Percentiles rank a stretch among this genome's conserved stretches.
These are phyloP conservation scores for Boletellus deceptivus DNA, from an alignment of 1,284 basidiomycete genomes.

Conservation along the genomic window DNA sequence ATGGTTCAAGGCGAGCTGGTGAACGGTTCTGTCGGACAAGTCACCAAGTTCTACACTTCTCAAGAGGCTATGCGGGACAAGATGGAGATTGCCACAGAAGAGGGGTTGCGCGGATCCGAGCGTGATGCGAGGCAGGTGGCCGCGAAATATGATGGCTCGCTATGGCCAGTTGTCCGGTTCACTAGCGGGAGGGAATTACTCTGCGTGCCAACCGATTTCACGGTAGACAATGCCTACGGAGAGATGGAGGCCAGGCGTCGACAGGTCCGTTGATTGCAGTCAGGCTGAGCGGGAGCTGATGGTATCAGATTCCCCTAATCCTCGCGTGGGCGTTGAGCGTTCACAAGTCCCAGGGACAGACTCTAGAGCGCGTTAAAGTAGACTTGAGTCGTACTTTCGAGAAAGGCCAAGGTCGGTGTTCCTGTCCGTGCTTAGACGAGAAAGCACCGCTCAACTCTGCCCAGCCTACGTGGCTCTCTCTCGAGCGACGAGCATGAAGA, in stretches of 20 bases:
- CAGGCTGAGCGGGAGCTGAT: neutral
- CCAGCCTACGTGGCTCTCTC: constrained; percentile 92
- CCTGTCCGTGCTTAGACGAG: neutral
- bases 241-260: constrained; percentile 50
- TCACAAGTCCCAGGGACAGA: constrained; percentile 87
- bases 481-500: constrained; percentile 82
- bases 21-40: constrained; percentile 85
- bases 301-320: constrained; percentile 70
- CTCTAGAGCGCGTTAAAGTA: constrained; percentile 73
- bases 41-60: constrained; percentile 62
- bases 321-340: constrained; percentile 82
- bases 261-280: constrained; percentile 39
- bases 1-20: constrained; percentile 63
- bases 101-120: constrained; percentile 32
- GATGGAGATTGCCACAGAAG: constrained; percentile 39
- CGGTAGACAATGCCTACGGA: constrained; percentile 53
- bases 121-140: constrained; percentile 15
- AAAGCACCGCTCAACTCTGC: constrained; percentile 15
- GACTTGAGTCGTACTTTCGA: constrained; percentile 71
- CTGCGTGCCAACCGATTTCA: constrained; percentile 54
- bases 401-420: constrained; percentile 65
- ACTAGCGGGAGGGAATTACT: constrained; percentile 43
- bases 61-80: constrained; percentile 44
- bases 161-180: constrained; percentile 61
- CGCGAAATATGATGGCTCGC: constrained; percentile 28